phyloP scores from a whole-genome alignment of 139 green algal genomes.

The Dunaliella primolecta region DNA sequence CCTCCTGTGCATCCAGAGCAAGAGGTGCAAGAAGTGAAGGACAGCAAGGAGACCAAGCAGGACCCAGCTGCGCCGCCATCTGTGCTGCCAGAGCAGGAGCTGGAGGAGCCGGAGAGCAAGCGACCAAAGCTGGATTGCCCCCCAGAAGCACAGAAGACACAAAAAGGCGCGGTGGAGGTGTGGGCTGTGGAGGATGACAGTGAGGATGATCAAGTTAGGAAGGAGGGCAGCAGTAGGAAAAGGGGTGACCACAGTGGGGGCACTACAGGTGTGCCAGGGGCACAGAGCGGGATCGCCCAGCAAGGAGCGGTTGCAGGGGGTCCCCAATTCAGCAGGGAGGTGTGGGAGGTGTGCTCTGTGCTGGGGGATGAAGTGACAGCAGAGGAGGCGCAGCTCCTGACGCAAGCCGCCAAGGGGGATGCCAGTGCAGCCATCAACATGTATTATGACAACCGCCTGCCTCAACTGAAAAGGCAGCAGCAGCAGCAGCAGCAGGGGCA shows the following conservation, averaged over 20 bases:
- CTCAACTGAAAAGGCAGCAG: background rate
- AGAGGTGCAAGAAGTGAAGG: background rate
- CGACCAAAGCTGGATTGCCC: background rate
- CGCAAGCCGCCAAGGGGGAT: conserved; percentile 28
- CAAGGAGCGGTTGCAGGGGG: too few species aligned
- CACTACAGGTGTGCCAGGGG: too few species aligned
- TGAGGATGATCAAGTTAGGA: background rate
- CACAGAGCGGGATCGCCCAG: too few species aligned
- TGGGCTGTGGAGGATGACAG: background rate
- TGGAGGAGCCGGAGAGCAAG: background rate
- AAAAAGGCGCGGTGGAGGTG: background rate
- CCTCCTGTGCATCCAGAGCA: background rate
- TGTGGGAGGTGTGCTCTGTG: conserved; percentile 33
- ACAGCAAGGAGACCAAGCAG: background rate
- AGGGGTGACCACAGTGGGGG: too few species aligned
- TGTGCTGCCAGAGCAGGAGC: background rate
- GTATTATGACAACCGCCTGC: conserved; percentile 30
- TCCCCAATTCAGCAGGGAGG: too few species aligned
- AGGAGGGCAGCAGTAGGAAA: background rate
- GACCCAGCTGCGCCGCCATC: too few species aligned
- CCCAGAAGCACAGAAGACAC: background rate
- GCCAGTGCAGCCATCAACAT: conserved; percentile 33
- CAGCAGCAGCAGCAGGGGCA: background rate
- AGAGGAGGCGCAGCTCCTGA: conserved; percentile 26
- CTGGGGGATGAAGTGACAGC: conserved; percentile 27